Base-by-base conservation (phyloP, 1,284 basidiomycete species). In the Microbotryum violaceum region DNA sequence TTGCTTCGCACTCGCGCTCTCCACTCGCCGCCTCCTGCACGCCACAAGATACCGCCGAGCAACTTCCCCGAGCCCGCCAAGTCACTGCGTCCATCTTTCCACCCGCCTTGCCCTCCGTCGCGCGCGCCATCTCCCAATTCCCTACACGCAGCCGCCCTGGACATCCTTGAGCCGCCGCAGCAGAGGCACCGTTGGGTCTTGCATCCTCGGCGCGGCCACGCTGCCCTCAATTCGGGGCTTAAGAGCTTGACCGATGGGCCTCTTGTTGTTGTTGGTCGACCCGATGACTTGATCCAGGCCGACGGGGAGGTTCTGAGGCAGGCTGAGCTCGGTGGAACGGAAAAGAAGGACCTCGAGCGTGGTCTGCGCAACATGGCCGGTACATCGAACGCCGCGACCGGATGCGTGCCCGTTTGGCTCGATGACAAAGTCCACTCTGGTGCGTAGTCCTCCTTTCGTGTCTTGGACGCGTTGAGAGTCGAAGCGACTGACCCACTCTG, bases 211-310 rank as follows among this genome's bases (percentile, higher is more conserved):
- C 86, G 91, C 61, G 94, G 92, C 25, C 94, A 98, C 76, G 85
- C 90, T 6, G 94, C 94, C 9, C 91, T 98, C 87, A 88, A 94
- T 69, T 88, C 87, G 54, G 94, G 96, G 45, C 92, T 97, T 71
- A 83, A 86, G 60, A 88, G 86, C 5, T 82, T 98, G 50, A 83
- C 85, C 14, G 63, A 63, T 0, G 89, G 94, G 75, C 85, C 91
- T 67, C 91, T 98, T 78, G 77, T 96, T 67, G 84, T 97, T 71
- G 82, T 97, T 52, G 94, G 91, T 31, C 96, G 93, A 88, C 90
- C 89, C 0, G 94, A 93, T 47, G 91, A 97, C 69, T 81, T 97
- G 63, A 75, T 82, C 53, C 76, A 79, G 16, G 72, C 78, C 12
- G 54, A 64, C 6, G 68, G 66, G 31, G 66, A 66, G 73, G 76